Conservation (phyloP, 2,329 filamentous ascomycete species). For the Penicillium crustosum region DNA sequence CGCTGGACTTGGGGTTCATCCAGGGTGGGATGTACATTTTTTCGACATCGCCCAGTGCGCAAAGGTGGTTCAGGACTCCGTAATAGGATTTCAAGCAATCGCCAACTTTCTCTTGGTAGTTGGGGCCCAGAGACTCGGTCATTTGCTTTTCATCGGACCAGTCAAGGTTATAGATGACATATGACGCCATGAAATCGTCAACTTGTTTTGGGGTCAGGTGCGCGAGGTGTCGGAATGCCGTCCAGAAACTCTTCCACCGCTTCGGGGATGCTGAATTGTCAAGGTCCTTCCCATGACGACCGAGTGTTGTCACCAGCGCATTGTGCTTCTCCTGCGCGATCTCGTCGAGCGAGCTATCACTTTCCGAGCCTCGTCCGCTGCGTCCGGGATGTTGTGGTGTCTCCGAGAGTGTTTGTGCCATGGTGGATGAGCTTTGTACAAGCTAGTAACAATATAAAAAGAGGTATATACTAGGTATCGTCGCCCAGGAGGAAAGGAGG, state of each 20-base stretch:
- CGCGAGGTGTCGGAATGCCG: constrained; percentile 52
- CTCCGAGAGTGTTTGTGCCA: constrained; percentile 22
- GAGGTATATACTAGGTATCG: background rate
- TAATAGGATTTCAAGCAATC: constrained; percentile 56
- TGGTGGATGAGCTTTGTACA: constrained; percentile 12
- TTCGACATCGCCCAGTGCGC: constrained; percentile 56
- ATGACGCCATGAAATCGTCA: constrained; percentile 58
- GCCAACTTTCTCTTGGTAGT: constrained; percentile 54
- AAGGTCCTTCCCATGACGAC: constrained; percentile 30
- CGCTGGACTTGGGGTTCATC: constrained; percentile 52
- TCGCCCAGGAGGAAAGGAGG: background rate
- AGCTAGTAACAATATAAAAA: background rate
- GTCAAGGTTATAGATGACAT: constrained; percentile 58
- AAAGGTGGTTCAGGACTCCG: constrained; percentile 56
- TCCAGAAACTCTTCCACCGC: constrained; percentile 52
- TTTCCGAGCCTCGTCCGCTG: constrained; percentile 24
- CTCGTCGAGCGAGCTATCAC: constrained; percentile 27
- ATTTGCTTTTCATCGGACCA: constrained; percentile 54
- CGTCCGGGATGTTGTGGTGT: constrained; percentile 22
- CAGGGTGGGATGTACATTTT: constrained; percentile 60
- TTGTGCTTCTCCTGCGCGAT: constrained; percentile 28
- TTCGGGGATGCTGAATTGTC: constrained; percentile 51
- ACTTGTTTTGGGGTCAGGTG: constrained; percentile 53
- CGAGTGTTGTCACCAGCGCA: constrained; percentile 17
- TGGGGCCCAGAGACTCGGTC: constrained; percentile 48